These are phyloP conservation scores for Nakaseomyces nivariensis DNA, from an alignment of 1,139 yeast genomes.

Conservation along the genomic window DNA sequence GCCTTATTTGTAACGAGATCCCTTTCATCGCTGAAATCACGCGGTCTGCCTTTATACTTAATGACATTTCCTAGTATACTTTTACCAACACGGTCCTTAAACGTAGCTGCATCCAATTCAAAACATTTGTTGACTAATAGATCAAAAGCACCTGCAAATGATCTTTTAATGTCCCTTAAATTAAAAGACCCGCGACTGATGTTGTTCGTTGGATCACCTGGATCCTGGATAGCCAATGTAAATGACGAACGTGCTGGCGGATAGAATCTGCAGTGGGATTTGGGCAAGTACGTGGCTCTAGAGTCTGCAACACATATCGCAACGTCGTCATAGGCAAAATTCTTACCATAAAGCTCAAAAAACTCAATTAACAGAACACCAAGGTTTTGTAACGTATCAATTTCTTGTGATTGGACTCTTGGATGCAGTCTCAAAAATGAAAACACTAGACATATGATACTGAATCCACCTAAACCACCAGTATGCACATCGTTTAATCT, in stretches of 20 bases:
- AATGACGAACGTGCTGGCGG: slow-evolving; percentile 41
- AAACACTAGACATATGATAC: slow-evolving; percentile 79
- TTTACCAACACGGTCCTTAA: slow-evolving; percentile 57
- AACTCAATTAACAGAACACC: slow-evolving; percentile 88
- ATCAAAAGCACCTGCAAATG: slow-evolving; percentile 89
- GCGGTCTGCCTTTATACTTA: slow-evolving; percentile 60
- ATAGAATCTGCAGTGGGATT: slow-evolving; percentile 25
- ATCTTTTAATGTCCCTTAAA: slow-evolving; percentile 68
- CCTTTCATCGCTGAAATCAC: slow-evolving; percentile 78
- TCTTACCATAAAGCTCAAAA: slow-evolving; percentile 85
- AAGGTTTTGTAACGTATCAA: slow-evolving; percentile 62
- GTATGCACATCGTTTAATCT: slow-evolving; percentile 83
- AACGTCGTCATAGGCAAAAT: slow-evolving; percentile 78
- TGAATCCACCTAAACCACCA: slow-evolving; percentile 94
- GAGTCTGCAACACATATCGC: slow-evolving; percentile 54
- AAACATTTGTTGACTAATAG: slow-evolving; percentile 65
- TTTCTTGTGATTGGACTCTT: slow-evolving; percentile 56
- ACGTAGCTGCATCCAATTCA: slow-evolving; percentile 45
- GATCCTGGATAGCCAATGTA: slow-evolving; percentile 78
- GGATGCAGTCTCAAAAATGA: slow-evolving; percentile 80
- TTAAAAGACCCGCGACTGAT: slow-evolving; percentile 83
- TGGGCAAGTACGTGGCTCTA: slow-evolving; percentile 47
- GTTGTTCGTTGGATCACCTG: slow-evolving; percentile 74
- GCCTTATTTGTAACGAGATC: slow-evolving; percentile 55
- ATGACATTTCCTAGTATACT: slow-evolving; percentile 81